A percentile compares a stretch with the other conserved stretches of the same genome.
Conservation (phyloP, 129 eudicot genomes). For the Rutidosis leptorrhynchoides region DNA sequence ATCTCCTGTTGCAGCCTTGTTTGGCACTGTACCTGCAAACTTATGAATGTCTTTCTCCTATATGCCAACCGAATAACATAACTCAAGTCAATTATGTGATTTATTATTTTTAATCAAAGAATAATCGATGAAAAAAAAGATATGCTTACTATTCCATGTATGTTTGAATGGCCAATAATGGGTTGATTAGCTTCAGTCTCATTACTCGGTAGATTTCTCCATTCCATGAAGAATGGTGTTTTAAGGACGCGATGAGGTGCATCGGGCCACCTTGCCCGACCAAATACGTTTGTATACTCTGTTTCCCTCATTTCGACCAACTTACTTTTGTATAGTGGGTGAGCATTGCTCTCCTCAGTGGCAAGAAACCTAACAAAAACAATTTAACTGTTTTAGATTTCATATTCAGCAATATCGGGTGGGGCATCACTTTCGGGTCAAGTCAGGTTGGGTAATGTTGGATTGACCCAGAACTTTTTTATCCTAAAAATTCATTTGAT, state of each 20-base stretch:
- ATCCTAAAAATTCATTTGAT: neutral
- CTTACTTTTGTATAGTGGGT: constrained; percentile 75
- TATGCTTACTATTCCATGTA: constrained; percentile 61
- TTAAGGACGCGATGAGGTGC: constrained; percentile 83
- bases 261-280: constrained; percentile 95
- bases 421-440: neutral
- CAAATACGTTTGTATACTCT: constrained; percentile 81
- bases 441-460: neutral
- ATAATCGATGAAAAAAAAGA: neutral
- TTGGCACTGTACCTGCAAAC: constrained; percentile 82
- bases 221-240: constrained; percentile 70
- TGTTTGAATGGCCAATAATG: constrained; percentile 62
- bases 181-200: constrained; percentile 72
- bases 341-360: constrained; percentile 92
- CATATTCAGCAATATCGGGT: neutral
- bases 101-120: neutral
- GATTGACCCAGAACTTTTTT: neutral
- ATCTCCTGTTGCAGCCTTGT: constrained; percentile 74
- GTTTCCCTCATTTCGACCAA: constrained; percentile 62
- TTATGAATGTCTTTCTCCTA: constrained; percentile 79
- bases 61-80: constrained; percentile 13
- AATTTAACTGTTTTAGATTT: constrained; percentile 2
- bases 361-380: constrained; percentile 62
- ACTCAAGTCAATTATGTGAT: neutral
- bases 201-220: constrained; percentile 61